Base-by-base conservation (phyloP, 768 basidiomycete species). In the Agaricus subrufescens region DNA sequence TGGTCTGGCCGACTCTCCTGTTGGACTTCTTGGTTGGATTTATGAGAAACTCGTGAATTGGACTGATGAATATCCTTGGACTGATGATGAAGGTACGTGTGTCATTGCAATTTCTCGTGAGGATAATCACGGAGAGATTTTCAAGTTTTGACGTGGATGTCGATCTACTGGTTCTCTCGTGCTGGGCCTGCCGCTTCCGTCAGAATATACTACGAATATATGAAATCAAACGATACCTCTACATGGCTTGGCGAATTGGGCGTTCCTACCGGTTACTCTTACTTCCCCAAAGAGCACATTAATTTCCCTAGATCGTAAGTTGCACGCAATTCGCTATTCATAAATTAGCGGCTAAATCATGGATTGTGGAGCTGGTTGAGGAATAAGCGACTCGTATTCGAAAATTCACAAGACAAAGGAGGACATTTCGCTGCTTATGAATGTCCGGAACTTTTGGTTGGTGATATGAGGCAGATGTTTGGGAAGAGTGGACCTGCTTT, bases 341-440 rank as follows among this genome's bases (percentile, higher is more conserved):
- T 19, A 19, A 19, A 19, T 19, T 19, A 19, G 19, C 19, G 19
- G 19, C 19, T 19, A 19, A 19, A 19, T 19, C 19, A 19, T 19
- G 19, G 19, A n/a, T 46, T 42, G 10, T 42, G n/a, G 37, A 83
- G 82, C 12, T 84, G 82, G 81, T 25, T 58, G 61, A 69, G 31
- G 60, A 65, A 51, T 12, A 67, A 47, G 58, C 75, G 60, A 69
- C 67, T 60, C 51, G 78, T 84, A 3, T 83, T 80, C 49, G 73
- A 78, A 59, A 67, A 72, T 3, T 68, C 73, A 14, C 84, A 85
- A 49, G 68, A 70, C 1, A 63, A 63, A 4, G 84, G 84, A 3
- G 84, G 84, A 1, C 84, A 85, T 64, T 85, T 86, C 62, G 79
- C 82, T 9, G 75, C 83, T 0, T 62, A 76, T 58, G 84, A 85